phyloP scores from a whole-genome alignment of 1,284 basidiomycete species.

The Cutaneotrichosporon spelunceum region DNA sequence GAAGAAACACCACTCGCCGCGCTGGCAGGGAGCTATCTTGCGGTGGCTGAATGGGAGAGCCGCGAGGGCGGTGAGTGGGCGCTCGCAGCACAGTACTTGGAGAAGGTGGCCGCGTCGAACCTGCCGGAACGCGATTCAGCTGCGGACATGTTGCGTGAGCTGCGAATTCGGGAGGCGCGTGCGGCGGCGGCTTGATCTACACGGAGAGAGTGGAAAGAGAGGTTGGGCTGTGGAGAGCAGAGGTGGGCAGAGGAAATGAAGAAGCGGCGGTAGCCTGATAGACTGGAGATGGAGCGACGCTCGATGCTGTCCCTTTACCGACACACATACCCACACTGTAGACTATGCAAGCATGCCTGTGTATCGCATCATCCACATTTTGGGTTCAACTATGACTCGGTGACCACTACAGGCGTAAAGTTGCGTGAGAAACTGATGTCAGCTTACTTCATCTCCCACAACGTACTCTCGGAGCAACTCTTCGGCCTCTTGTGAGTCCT shows the following conservation, averaged over 20 bases:
- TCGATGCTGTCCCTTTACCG: not conserved
- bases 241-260: not conserved
- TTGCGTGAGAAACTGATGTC: slow-evolving; percentile 14
- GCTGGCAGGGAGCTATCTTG: slow-evolving; percentile 73
- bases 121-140: slow-evolving; percentile 44
- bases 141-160: slow-evolving; percentile 36
- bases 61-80: slow-evolving; percentile 53
- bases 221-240: not conserved
- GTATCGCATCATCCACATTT: not conserved
- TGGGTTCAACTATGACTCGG: not conserved
- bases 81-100: slow-evolving; percentile 57
- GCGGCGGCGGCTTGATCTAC: slow-evolving; percentile 1
- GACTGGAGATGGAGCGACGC: not conserved
- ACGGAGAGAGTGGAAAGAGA: not conserved
- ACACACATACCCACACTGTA: slow-evolving; percentile 4
- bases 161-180: slow-evolving; percentile 39
- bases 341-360: not conserved
- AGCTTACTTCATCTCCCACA: not conserved
- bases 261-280: no score
- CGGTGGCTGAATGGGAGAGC: slow-evolving; percentile 72
- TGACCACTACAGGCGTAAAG: not conserved
- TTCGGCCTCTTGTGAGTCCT: slow-evolving; percentile 31
- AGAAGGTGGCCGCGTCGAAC: slow-evolving; percentile 64
- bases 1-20: slow-evolving; percentile 62
- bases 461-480: slow-evolving; percentile 39